Evolutionary conservation across 805 yeast species (phyloP).

Genomic region (Wickerhamomyces ciferrii): DNA sequence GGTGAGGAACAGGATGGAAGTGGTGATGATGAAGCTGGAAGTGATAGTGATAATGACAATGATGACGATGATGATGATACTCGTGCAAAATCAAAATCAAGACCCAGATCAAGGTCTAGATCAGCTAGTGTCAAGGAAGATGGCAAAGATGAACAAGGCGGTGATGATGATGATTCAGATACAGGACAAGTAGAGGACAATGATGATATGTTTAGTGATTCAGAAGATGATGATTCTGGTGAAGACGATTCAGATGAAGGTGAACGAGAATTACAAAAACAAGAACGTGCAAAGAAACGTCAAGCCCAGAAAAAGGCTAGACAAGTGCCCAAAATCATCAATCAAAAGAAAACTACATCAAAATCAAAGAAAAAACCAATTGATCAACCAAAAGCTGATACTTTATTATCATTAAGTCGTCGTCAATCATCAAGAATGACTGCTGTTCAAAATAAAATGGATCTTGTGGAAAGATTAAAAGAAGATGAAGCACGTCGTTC

Average conservation of each 20-base stretch:
- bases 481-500: slow-evolving; percentile 59
- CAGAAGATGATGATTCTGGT: slow-evolving; percentile 48
- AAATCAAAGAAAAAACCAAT: slow-evolving; percentile 25
- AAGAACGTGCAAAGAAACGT: slow-evolving; percentile 30
- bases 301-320: slow-evolving; percentile 22
- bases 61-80: not conserved
- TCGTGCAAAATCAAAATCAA: slow-evolving; percentile 7
- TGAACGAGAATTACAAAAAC: slow-evolving; percentile 52
- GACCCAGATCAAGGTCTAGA: not conserved
- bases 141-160: slow-evolving; percentile 18
- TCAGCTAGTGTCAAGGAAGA: slow-evolving; percentile 12
- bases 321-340: slow-evolving; percentile 28
- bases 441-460: slow-evolving; percentile 71
- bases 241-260: slow-evolving; percentile 59
- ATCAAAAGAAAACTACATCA: slow-evolving; percentile 16
- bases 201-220: slow-evolving; percentile 52
- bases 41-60: too few relatives aligned
- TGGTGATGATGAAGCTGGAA: slow-evolving; percentile 25
- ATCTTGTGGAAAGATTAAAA: slow-evolving; percentile 66
- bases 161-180: slow-evolving; percentile 9
- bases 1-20: slow-evolving; percentile 23
- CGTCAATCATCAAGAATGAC: slow-evolving; percentile 75
- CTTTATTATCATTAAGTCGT: slow-evolving; percentile 47
- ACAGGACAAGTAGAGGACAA: slow-evolving; percentile 7
- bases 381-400: slow-evolving; percentile 40